Base-by-base conservation (phyloP, 2,329 filamentous ascomycete species). In the Trichoderma koningii region DNA sequence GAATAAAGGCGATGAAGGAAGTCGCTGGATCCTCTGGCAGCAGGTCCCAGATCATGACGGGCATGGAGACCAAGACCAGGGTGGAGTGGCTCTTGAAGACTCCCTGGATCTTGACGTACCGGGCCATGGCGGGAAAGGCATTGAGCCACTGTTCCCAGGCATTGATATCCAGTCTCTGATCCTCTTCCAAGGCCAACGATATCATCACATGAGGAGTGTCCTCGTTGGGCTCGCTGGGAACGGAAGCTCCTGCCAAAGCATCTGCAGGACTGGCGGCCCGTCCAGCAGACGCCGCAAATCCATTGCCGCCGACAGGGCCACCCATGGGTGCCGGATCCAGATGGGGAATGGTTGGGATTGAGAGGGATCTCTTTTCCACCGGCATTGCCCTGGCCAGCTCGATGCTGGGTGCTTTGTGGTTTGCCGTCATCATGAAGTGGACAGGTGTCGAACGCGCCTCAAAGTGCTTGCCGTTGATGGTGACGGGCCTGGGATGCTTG, bases 371-470 rank as follows among this genome's bases (percentile, higher is more conserved):
- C 38, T 70, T 67, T 23, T 75, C 73, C 41, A 64, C 65, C n/a
- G 69, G 68, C 1, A 69, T 64, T 47, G 72, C 72, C 26, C 79
- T 77, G 6, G 80, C 80, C 42, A 87, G 73, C 70, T 87, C 84
- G 50, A 87, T 87, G 64, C 84, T 86, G 0, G 83, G 83, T 1
- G 82, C 83, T 65, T 79, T 83, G 70, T 86, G 84, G 65, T 87
- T 85, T 19, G 83, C 79, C 2, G 85, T 87, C 83, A 86, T 86
- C 82, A 87, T 87, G 69, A 86, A 86, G 69, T 87, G 85, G 5
- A 87, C 83, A 0, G 85, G 84, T 0, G 85, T 87, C 2, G 84
- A 84, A 45, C 84, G 80, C 42, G 83, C 82, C 70, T 87, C 84
- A 53, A 85, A 85, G 19, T 82, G 79, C 72, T 82, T 84, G 60